Base-by-base conservation (phyloP, 108 stramenopile species). In the Cylindrotheca fusiformis region DNA sequence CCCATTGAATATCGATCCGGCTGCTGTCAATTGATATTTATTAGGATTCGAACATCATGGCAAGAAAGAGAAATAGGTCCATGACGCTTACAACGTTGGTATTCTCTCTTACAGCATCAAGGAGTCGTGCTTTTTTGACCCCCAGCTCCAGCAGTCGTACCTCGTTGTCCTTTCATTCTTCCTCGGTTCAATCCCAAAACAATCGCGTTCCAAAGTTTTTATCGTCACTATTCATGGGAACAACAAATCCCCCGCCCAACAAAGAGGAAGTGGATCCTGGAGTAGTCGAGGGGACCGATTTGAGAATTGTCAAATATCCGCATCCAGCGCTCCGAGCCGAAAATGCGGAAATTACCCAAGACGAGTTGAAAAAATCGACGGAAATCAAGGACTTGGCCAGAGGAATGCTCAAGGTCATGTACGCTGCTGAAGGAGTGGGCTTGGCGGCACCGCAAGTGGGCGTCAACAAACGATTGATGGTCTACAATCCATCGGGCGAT, bases 391-490 rank as follows among this genome's bases (percentile, higher is more conserved):
- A 84, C 29, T 67, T 97, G 14, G 91, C 87, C 57, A 92, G 84
- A 57, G 86, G 93, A 72, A 98, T 98, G 97, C 92, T 97, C 55
- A 70, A 90, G 19, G 79, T 95, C 47, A 98, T 98, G 97, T 98
- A 98, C 76, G 95, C 90, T 2, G 77, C 93, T 22, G 67, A 93
- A 31, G 97, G 97, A 19, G 93, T 96, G 8, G 96, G 96, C 31
- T 79, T 97, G 54, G 96, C 96, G 1, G 90, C 87, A 25, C 90
- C 90, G 3, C 90, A 92, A 69, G 92, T 97, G 10, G 95, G 94
- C 2, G 81, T 96, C 51, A 97, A 97, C 65, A 83, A 89, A 51
- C 72, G 87, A 21, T 66, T 98, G 19, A 93, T 97, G 91, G 96
- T 97, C 3, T 97, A 90, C 75, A 97, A 97, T 73, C 88, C 87